Evolutionary conservation across 495 filamentous ascomycete genomes (phyloP).

Genomic region (Hypoxylon trugodes): DNA sequence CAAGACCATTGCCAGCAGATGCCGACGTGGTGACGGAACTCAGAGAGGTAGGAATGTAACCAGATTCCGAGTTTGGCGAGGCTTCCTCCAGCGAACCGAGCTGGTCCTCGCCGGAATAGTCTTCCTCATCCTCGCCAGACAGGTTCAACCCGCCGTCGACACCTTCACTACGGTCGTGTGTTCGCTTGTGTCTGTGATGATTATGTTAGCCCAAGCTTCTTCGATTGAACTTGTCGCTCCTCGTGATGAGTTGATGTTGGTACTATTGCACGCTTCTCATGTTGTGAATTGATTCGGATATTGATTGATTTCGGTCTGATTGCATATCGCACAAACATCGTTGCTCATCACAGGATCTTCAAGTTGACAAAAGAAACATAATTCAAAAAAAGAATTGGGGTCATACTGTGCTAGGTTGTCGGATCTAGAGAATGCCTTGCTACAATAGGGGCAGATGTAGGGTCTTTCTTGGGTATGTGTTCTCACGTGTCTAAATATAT

Average conservation of each 20-base stretch:
- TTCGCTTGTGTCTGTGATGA: slow-evolving; percentile 83
- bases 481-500: slow-evolving; percentile 89
- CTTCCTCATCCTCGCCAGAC: slow-evolving; percentile 80
- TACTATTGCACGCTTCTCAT: slow-evolving; percentile 35
- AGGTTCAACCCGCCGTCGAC: slow-evolving; percentile 71
- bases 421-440: slow-evolving; percentile 96
- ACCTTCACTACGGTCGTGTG: slow-evolving; percentile 81
- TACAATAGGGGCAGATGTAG: slow-evolving; percentile 96
- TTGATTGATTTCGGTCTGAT: slow-evolving; percentile 32
- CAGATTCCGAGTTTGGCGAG: slow-evolving; percentile 69
- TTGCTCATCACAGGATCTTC: slow-evolving; percentile 46
- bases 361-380: slow-evolving; percentile 44
- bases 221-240: slow-evolving; percentile 32
- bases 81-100: slow-evolving; percentile 79
- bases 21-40: slow-evolving; percentile 50
- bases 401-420: slow-evolving; percentile 98
- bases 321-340: slow-evolving; percentile 48
- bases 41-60: slow-evolving; percentile 57
- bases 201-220: slow-evolving; percentile 45
- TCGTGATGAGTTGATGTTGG: slow-evolving; percentile 47
- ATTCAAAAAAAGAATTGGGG: slow-evolving; percentile 40
- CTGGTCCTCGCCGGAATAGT: slow-evolving; percentile 72
- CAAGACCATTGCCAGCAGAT: slow-evolving; percentile 39
- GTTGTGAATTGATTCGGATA: slow-evolving; percentile 40
- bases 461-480: slow-evolving; percentile 99